Percentiles rank a stretch among this genome's conserved stretches.
These are phyloP conservation scores for Euphorbia tirucalli DNA, from an alignment of 345 rosid species.

Conservation along the genomic window DNA sequence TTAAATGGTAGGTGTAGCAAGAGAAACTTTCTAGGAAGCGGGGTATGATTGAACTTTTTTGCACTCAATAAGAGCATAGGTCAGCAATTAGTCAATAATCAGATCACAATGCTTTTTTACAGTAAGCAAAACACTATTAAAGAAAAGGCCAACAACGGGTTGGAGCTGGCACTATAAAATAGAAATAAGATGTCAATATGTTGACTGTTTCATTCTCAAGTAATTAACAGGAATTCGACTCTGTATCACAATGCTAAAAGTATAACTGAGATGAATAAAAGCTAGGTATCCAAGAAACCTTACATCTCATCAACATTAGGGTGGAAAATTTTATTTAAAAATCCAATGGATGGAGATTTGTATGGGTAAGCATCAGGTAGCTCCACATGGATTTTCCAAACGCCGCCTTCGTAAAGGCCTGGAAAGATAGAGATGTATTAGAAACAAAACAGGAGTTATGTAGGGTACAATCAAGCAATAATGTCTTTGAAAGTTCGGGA, in stretches of 20 bases:
- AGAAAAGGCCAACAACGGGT: neutral
- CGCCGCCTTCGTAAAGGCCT: slow-evolving; percentile 40
- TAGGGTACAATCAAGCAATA: neutral
- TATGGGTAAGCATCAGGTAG: slow-evolving; percentile 41
- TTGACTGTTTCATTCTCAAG: neutral
- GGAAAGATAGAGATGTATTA: neutral
- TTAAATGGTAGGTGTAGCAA: neutral
- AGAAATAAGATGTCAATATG: neutral
- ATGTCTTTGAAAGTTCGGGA: neutral
- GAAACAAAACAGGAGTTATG: neutral
- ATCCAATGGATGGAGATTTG: slow-evolving; percentile 42
- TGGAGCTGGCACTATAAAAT: neutral
- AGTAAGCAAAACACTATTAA: neutral
- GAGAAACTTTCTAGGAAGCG: neutral
- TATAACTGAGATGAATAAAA: slow-evolving; percentile 1
- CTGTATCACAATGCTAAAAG: neutral
- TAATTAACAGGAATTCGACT: neutral
- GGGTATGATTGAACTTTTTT: neutral
- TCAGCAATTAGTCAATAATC: neutral
- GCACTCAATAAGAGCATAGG: neutral
- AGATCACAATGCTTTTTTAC: neutral
- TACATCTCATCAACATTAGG: slow-evolving; percentile 45
- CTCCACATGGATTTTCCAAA: slow-evolving; percentile 41
- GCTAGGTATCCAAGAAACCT: slow-evolving; percentile 13
- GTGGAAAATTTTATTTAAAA: slow-evolving; percentile 37